Percentiles rank a stretch among this genome's conserved stretches.
These are phyloP conservation scores for Moesziomyces sp. DNA, from an alignment of 1,284 basidiomycete species.

Conservation along the genomic window DNA sequence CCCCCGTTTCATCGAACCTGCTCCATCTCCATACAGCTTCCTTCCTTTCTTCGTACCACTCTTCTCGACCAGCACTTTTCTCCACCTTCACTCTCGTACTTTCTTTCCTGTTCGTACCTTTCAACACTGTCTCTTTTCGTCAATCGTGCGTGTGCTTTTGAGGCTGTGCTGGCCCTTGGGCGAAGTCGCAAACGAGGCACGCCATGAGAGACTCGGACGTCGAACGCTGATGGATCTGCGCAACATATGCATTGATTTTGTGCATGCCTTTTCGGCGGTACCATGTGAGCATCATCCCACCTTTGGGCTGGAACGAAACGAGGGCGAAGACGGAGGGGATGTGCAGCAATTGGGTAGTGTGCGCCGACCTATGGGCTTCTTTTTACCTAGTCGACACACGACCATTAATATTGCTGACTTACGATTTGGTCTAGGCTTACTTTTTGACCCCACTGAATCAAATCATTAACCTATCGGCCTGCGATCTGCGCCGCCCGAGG, in stretches of 20 bases:
- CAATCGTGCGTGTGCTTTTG: background rate
- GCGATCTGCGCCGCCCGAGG: slow-evolving; percentile 15
- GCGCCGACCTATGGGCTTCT: slow-evolving; percentile 32
- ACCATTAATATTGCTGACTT: slow-evolving; percentile 44
- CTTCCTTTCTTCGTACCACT: too few relatives aligned
- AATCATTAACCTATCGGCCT: slow-evolving; percentile 45
- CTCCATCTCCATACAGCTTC: too few relatives aligned
- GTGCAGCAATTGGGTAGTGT: slow-evolving; percentile 55
- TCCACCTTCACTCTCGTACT: too few relatives aligned
- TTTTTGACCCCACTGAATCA: slow-evolving; percentile 49
- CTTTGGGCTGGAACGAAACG: background rate
- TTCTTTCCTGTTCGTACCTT: background rate
- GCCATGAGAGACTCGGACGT: too few relatives aligned
- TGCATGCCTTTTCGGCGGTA: too few relatives aligned
- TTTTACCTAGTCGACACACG: slow-evolving; percentile 38
- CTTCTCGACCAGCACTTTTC: too few relatives aligned
- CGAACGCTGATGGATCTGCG: too few relatives aligned
- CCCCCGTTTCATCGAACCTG: background rate
- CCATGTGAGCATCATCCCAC: too few relatives aligned
- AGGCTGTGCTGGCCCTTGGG: too few relatives aligned
- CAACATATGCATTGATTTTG: too few relatives aligned
- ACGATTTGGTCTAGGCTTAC: slow-evolving; percentile 43
- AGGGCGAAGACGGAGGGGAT: slow-evolving; percentile 2
- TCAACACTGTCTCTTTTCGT: background rate
- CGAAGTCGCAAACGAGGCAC: too few relatives aligned